A percentile compares a stretch with the other conserved stretches of the same genome.
Conservation (phyloP, 2,329 filamentous ascomycete genomes). For the Biscogniauxia marginata region DNA sequence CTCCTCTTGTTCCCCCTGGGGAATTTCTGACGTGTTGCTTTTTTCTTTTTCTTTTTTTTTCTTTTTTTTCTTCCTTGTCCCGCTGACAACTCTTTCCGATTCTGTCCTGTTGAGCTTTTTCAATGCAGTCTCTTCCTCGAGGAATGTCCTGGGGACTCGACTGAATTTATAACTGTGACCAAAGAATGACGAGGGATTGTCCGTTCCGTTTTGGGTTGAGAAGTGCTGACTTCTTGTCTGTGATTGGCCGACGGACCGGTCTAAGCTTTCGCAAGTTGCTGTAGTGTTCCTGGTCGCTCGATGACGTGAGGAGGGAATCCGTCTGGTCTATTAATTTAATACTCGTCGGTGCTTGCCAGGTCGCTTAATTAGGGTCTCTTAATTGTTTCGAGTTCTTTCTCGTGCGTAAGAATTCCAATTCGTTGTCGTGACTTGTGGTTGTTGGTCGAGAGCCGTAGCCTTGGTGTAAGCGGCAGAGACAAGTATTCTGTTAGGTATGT, state of each 20-base stretch:
- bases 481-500: too few relatives aligned
- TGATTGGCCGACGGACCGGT: constrained; percentile 8
- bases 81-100: not conserved
- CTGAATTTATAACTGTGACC: not conserved
- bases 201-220: constrained; percentile 7
- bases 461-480: too few relatives aligned
- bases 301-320: not conserved
- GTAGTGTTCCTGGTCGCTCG: not conserved
- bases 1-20: not conserved
- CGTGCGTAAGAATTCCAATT: too few relatives aligned
- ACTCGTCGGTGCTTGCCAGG: not conserved
- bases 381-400: too few relatives aligned
- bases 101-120: not conserved
- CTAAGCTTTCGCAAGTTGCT: not conserved
- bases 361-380: not conserved
- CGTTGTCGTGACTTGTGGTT: too few relatives aligned
- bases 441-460: too few relatives aligned
- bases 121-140: too few relatives aligned
- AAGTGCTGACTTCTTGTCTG: constrained; percentile 1
- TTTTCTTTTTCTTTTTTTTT: not conserved
- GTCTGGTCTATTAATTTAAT: not conserved
- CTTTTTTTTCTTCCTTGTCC: too few relatives aligned
- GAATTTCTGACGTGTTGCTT: not conserved
- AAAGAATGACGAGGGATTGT: not conserved
- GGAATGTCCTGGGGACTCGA: not conserved